phyloP scores from a whole-genome alignment of 192 early-diverging fungal species.

The Coemansia sp. region DNA sequence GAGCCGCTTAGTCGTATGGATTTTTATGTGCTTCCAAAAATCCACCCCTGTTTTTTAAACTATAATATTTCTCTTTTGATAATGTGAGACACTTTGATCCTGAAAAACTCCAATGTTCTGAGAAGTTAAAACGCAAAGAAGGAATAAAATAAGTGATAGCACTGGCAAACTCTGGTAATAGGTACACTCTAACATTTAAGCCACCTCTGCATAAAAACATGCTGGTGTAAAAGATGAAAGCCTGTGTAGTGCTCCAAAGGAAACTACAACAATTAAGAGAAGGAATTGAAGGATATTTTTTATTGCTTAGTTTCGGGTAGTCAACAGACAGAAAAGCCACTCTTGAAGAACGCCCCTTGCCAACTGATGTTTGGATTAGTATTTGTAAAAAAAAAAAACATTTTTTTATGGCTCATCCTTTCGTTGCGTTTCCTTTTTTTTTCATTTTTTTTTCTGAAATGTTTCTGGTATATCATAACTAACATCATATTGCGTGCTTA shows the following conservation, averaged over 20 bases:
- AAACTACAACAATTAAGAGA: conserved; percentile 11
- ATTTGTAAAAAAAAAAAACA: neutral
- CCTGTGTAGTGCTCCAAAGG: neutral
- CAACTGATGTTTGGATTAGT: neutral
- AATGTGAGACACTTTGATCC: neutral
- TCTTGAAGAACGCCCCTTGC: neutral
- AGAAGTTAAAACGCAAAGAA: neutral
- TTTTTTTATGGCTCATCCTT: conserved; percentile 4
- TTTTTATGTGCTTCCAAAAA: neutral
- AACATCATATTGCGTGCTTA: neutral
- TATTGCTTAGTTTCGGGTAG: neutral
- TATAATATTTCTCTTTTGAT: neutral
- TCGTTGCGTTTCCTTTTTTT: conserved; percentile 1
- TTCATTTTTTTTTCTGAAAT: neutral
- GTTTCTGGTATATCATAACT: neutral
- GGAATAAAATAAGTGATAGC: neutral
- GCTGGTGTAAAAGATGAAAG: neutral
- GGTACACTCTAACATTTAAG: neutral
- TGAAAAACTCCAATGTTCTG: neutral
- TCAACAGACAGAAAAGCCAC: neutral
- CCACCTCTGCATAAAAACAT: neutral
- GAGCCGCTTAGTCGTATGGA: neutral
- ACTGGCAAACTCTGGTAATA: neutral
- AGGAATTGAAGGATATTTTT: neutral
- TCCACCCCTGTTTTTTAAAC: neutral